phyloP scores from a whole-genome alignment of 495 filamentous ascomycete species.

The Aspergillus biplanus region DNA sequence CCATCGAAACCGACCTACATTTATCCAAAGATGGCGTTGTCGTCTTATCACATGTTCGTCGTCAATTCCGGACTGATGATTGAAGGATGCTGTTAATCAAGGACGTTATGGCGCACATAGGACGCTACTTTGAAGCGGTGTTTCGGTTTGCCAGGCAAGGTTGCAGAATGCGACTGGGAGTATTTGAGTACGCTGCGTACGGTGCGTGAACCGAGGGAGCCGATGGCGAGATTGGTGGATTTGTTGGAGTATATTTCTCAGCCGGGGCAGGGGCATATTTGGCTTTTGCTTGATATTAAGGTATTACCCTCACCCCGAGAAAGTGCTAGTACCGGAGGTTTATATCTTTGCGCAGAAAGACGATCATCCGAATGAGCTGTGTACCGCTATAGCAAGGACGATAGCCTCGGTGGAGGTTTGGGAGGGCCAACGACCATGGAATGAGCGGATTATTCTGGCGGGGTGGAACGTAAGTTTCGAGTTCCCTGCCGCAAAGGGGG shows the following conservation, averaged over 20 bases:
- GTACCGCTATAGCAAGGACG: constrained; percentile 4
- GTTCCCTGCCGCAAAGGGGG: neutral
- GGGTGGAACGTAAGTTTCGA: neutral
- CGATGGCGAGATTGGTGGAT: constrained; percentile 76
- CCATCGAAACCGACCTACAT: constrained; percentile 87
- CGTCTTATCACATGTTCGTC: constrained; percentile 77
- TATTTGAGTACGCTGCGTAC: constrained; percentile 73
- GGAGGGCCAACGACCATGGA: constrained; percentile 65
- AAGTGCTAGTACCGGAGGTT: too few relatives aligned
- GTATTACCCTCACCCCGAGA: constrained; percentile 40
- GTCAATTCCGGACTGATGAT: neutral
- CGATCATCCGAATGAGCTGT: neutral
- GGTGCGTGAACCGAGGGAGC: constrained; percentile 63
- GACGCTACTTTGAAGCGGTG: constrained; percentile 78
- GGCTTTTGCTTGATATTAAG: constrained; percentile 91
- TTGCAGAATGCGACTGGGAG: constrained; percentile 75
- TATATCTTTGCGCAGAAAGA: neutral
- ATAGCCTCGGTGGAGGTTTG: neutral
- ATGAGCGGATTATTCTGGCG: constrained; percentile 4
- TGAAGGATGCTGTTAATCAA: neutral
- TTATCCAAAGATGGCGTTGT: constrained; percentile 81
- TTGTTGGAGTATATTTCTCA: constrained; percentile 70
- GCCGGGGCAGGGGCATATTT: constrained; percentile 64
- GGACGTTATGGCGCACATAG: constrained; percentile 42
- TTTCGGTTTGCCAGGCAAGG: constrained; percentile 69